Evolutionary conservation across 495 filamentous ascomycete species (phyloP).

Genomic region (Hyaloscypha finlandica): DNA sequence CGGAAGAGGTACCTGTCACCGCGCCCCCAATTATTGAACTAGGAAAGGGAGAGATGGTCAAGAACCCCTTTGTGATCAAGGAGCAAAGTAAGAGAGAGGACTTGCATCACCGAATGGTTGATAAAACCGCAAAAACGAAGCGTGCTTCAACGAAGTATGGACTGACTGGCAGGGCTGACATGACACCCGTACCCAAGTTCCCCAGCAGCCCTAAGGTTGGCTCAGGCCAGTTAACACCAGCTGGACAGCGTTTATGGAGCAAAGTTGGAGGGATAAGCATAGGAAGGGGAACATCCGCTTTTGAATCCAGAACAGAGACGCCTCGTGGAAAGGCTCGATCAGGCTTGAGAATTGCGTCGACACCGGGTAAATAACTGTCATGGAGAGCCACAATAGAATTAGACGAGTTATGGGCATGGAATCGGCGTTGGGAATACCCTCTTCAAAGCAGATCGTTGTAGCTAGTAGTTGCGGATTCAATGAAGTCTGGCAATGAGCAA

Average conservation of each 20-base stretch:
- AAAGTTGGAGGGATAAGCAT: constrained; percentile 59
- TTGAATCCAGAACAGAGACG: constrained; percentile 43
- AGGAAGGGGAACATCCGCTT: constrained; percentile 49
- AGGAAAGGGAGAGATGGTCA: constrained; percentile 59
- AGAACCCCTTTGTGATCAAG: constrained; percentile 81
- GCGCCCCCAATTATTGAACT: constrained; percentile 42
- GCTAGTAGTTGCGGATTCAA: neutral
- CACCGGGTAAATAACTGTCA: constrained; percentile 35
- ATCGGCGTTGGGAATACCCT: constrained; percentile 16
- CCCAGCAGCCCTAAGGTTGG: constrained; percentile 69
- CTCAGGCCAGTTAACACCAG: constrained; percentile 69
- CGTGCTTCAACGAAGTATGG: constrained; percentile 50
- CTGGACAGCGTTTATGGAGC: constrained; percentile 75
- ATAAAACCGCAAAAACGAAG: constrained; percentile 74
- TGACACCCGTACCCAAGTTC: constrained; percentile 70
- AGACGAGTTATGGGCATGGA: neutral
- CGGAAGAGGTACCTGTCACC: constrained; percentile 37
- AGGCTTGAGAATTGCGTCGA: constrained; percentile 55
- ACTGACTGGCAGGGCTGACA: constrained; percentile 56
- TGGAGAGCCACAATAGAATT: neutral
- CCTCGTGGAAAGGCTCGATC: constrained; percentile 34
- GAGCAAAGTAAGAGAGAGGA: constrained; percentile 78
- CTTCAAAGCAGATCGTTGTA: neutral
- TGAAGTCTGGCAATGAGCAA: neutral
- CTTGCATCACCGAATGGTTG: constrained; percentile 89